These are phyloP conservation scores for Aspergillus sergii DNA, from an alignment of 2,329 filamentous ascomycete species.

Conservation along the genomic window DNA sequence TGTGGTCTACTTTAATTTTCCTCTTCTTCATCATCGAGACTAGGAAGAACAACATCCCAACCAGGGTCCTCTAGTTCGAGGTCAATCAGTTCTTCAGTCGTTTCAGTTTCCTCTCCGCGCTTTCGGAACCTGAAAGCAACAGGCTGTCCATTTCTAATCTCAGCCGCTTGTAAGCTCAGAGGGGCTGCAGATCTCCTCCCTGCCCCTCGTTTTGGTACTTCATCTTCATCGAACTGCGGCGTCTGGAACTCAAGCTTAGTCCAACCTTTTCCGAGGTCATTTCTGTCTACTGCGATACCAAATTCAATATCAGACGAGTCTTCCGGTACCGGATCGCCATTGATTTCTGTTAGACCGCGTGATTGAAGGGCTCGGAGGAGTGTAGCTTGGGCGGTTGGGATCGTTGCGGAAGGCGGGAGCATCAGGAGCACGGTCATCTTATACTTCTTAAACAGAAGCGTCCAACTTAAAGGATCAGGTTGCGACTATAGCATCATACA, in stretches of 20 bases:
- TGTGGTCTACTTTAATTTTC: conserved; percentile 5
- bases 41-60: conserved; percentile 42
- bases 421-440: conserved; percentile 72
- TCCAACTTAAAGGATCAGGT: conserved; percentile 56
- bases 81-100: conserved; percentile 26
- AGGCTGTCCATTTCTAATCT: conserved; percentile 32
- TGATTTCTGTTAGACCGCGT: conserved; percentile 44
- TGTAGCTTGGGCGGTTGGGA: conserved; percentile 59
- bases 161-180: conserved; percentile 30
- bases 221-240: conserved; percentile 27
- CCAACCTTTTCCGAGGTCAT: conserved; percentile 56
- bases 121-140: conserved; percentile 41
- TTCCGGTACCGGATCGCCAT: conserved; percentile 41
- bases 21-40: conserved; percentile 36
- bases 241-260: conserved; percentile 40
- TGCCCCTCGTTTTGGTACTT: conserved; percentile 28
- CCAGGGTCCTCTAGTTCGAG: conserved; percentile 34
- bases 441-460: conserved; percentile 73
- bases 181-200: conserved; percentile 29
- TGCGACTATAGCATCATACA: conserved; percentile 19
- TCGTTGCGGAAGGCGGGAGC: conserved; percentile 59
- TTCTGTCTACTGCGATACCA: conserved; percentile 50
- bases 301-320: conserved; percentile 48
- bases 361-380: conserved; percentile 60
- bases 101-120: conserved; percentile 11